Percentiles rank a stretch among this genome's conserved stretches.
Evolutionary conservation across 2,329 filamentous ascomycete genomes (phyloP).

Genomic region (Penicillium sp.): DNA sequence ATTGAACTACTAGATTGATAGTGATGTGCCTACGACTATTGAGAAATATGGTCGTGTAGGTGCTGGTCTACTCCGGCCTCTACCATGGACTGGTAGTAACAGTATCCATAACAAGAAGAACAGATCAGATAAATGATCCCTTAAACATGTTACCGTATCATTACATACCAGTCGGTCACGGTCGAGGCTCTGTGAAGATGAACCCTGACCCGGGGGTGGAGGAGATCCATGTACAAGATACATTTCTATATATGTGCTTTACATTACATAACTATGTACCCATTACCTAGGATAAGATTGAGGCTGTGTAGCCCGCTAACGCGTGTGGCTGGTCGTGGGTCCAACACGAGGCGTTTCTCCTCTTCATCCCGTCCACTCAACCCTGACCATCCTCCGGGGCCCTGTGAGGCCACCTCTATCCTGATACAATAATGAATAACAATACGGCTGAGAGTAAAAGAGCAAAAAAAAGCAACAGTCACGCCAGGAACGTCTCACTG

Average conservation of each 20-base stretch:
- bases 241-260: not conserved
- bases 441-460: slow-evolving; percentile 1
- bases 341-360: slow-evolving; percentile 19
- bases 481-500: not conserved
- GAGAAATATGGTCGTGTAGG: not conserved
- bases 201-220: slow-evolving; percentile 17
- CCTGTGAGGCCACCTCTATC: not conserved
- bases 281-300: slow-evolving; percentile 22
- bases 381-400: not conserved
- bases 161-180: slow-evolving; percentile 8
- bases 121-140: not conserved
- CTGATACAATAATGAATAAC: too few species aligned
- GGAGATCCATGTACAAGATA: slow-evolving; percentile 17
- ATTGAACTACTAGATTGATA: not conserved
- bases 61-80: not conserved
- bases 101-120: not conserved
- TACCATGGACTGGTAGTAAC: not conserved
- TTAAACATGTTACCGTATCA: not conserved
- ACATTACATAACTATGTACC: not conserved
- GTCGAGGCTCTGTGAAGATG: slow-evolving; percentile 32
- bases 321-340: slow-evolving; percentile 27
- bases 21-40: not conserved
- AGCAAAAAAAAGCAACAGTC: not conserved
- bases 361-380: not conserved
- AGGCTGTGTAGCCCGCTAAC: slow-evolving; percentile 33